Conservation (phyloP, 2,329 filamentous ascomycete species). For the Biscogniauxia sp. region DNA sequence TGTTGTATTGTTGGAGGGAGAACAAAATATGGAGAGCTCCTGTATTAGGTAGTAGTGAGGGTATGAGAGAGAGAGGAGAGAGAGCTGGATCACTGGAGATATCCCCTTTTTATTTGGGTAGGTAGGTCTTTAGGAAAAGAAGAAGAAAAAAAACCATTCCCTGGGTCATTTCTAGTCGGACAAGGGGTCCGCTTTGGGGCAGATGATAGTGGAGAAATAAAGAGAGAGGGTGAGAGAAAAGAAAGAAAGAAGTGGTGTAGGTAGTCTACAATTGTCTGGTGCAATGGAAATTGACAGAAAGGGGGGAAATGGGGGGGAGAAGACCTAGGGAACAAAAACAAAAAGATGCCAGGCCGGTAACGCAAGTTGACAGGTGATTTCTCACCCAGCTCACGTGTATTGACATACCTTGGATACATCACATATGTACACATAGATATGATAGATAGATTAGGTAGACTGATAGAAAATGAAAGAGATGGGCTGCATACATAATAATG, state of each 20-base stretch:
- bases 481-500: too few relatives aligned
- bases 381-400: neutral
- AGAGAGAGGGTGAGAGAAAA: slow-evolving; percentile 1
- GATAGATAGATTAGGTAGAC: too few relatives aligned
- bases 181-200: slow-evolving; percentile 13
- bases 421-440: neutral
- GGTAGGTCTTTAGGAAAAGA: too few relatives aligned
- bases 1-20: too few relatives aligned
- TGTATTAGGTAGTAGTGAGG: neutral
- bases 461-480: too few relatives aligned
- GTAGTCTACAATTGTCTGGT: slow-evolving; percentile 10
- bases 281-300: slow-evolving; percentile 19
- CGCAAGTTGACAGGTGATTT: neutral
- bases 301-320: neutral
- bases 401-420: neutral
- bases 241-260: too few relatives aligned
- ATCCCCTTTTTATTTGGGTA: too few relatives aligned
- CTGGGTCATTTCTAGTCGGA: neutral
- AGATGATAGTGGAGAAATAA: slow-evolving; percentile 22
- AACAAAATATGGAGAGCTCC: too few relatives aligned
- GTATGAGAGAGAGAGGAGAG: neutral
- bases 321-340: neutral
- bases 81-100: too few relatives aligned
- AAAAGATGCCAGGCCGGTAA: neutral
- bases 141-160: neutral